Base-by-base conservation (phyloP, 306 rosid species). In the Sindora glabra region DNA sequence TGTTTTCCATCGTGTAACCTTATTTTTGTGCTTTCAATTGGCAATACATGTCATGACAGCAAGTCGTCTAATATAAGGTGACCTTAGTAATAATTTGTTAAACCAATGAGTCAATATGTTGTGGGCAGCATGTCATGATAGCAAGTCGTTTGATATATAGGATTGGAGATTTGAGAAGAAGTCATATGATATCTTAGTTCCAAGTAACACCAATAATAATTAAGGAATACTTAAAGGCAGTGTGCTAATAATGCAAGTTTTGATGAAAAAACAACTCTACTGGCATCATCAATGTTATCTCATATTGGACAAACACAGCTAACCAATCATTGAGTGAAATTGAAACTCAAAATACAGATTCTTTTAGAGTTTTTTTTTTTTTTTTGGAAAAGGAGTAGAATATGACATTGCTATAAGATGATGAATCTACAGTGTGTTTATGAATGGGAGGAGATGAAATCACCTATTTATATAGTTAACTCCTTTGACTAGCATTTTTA, bases 151-250 rank as follows among this genome's bases (percentile, higher is more conserved):
- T 56, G n/a, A 36, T n/a, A 38, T 74, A 41, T 83, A 90, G 95
- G 97, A 90, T n/a, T 84, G 95, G 97, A 87, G 82, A 79, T 53
- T 80, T 32, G 97, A 90, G 78, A 90, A 90, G 91, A 89, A 68
- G 72, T 76, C 83, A 14, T 90, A 89, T 6, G 90, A 87, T 69
- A 69, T 78, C 10, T 90, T 62, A 58, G 60, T 56, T 33, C 83
- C 94, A 1, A 70, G 57, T 38, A 74, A 37, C 40, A 33, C 16
- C n/a, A 10, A 61, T 45, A 69, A 62, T 63, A 56, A 48, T 48
- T 73, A 69, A 10, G 76, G 68, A 44, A 51, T 74, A n/a, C 22
- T 63, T 52, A 88, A 84, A 19, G 79, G 82, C 16, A 67, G 38
- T 52, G 74, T 65, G 60, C 74, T 17, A 62, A 76, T 0, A 83